Evolutionary conservation across 352 stramenopile species (phyloP).

Genomic region (Globisporangium acanthophoron): DNA sequence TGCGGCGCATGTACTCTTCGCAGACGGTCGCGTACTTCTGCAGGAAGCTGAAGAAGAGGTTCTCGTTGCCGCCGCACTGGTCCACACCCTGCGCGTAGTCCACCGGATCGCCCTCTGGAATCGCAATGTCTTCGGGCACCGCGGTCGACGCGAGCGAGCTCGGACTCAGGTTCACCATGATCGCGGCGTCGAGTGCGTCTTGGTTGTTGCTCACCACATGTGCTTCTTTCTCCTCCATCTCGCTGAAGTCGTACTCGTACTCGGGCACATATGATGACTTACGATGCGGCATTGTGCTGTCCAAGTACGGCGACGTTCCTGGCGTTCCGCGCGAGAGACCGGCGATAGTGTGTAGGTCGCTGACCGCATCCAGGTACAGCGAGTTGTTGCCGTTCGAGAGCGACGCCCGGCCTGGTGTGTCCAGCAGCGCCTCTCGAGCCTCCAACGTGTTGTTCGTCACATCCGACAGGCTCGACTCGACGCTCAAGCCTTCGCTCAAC

Average conservation of each 20-base stretch:
- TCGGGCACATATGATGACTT: constrained; percentile 12
- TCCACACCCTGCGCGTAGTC: constrained; percentile 78
- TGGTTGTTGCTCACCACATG: constrained; percentile 9
- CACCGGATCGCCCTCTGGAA: constrained; percentile 72
- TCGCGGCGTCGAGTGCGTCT: constrained; percentile 20
- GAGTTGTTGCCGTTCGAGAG: constrained; percentile 19
- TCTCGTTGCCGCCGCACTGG: constrained; percentile 78
- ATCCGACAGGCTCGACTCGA: constrained; percentile 34
- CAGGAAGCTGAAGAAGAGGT: constrained; percentile 74
- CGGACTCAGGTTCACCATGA: constrained; percentile 24
- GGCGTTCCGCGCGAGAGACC: constrained; percentile 9
- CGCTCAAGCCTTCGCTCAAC: constrained; percentile 49
- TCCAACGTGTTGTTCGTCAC: constrained; percentile 24
- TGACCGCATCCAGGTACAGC: constrained; percentile 25
- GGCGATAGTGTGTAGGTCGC: constrained; percentile 10
- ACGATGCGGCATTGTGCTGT: constrained; percentile 1
- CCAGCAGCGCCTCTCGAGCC: constrained; percentile 3
- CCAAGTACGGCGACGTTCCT: constrained; percentile 10
- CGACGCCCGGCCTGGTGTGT: constrained; percentile 19
- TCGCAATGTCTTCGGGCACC: constrained; percentile 58
- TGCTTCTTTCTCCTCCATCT: not conserved
- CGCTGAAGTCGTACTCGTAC: constrained; percentile 9
- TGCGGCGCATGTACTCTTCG: constrained; percentile 72
- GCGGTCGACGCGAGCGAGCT: constrained; percentile 44
- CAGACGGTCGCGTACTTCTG: constrained; percentile 73